Conservation (phyloP, 352 stramenopile species). For the Pythium rishiriense region DNA sequence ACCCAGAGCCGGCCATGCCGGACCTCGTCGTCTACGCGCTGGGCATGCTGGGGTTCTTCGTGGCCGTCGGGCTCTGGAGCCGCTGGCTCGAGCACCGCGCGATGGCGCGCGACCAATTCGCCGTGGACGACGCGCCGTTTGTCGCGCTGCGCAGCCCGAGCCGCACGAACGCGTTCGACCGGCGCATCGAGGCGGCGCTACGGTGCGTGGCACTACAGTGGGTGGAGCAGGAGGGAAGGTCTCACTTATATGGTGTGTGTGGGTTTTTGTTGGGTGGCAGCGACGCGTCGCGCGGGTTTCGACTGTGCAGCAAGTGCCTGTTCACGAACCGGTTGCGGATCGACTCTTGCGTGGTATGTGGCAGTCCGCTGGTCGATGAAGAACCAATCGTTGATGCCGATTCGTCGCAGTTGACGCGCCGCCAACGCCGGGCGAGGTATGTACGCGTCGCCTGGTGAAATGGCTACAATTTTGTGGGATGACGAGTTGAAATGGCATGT, state of each 20-base stretch:
- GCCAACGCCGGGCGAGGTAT: slow-evolving; percentile 15
- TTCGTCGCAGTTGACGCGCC: slow-evolving; percentile 6
- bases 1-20: too few species aligned
- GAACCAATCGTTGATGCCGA: not conserved
- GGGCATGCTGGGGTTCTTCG: slow-evolving; percentile 19
- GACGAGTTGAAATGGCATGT: not conserved
- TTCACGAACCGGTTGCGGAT: slow-evolving; percentile 20
- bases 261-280: slow-evolving; percentile 1
- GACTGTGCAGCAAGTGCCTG: slow-evolving; percentile 14
- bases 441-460: too few species aligned
- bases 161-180: slow-evolving; percentile 23
- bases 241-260: not conserved
- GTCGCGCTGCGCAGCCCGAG: slow-evolving; percentile 25
- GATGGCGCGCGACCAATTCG: not conserved
- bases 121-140: slow-evolving; percentile 16
- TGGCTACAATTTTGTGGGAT: too few species aligned
- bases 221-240: too few species aligned
- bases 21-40: slow-evolving; percentile 12
- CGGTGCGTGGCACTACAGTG: slow-evolving; percentile 11
- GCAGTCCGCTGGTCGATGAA: not conserved
- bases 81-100: slow-evolving; percentile 21
- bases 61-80: slow-evolving; percentile 9
- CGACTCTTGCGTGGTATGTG: slow-evolving; percentile 19
- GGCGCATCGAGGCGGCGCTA: slow-evolving; percentile 20
- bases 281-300: slow-evolving; percentile 17